Base-by-base conservation (phyloP, 208 protist species). In the Trypanosoma congolense region DNA sequence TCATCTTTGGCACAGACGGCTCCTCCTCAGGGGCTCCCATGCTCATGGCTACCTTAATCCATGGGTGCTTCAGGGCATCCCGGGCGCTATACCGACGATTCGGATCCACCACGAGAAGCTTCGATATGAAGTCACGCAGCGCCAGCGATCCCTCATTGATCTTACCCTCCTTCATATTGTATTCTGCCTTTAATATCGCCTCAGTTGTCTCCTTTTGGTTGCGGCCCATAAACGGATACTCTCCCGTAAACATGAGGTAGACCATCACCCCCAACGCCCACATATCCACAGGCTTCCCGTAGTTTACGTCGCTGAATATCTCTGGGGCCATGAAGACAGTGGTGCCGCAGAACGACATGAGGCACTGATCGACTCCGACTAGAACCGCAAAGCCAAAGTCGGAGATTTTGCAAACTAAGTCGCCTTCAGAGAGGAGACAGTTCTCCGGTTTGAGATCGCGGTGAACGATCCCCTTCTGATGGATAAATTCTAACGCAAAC, bases 361-460 rank as follows among this genome's bases (percentile, higher is more conserved):
- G 64, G 35, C 81, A 88, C 49, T 90, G 76, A 30, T 93, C 83
- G 35, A 75, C 74, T 8, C 82, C 80, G 0, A 90, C 80, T 16
- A 94, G 58, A 25, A 92, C 83, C 8, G 90, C 83, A 26, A 94
- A 84, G 4, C 91, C 91, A 75, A 96, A 96, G 51, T 96, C 91
- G 33, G 87, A 89, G 26, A 96, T 86, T 64, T 95, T 95, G 24
- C 93, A 77, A 9, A 81, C 73, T 10, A 66, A 65, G 31, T 84
- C 77, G 22, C 73, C 73, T 21, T 80, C 68, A 16, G 79, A 77
- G 26, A 96, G 49, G 36, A 96, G 82, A 55, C 82, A 90, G 64
- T 96, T 96, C 26, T 82, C 84, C n/a, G 87, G 87, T 60, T 96
- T 96, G n/a, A 96, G 35, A 49, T 96, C 90, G 24, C 90, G 84